Evolutionary conservation across 2,329 filamentous ascomycete species (phyloP).

Genomic region (Apiospora kogelbergensis): DNA sequence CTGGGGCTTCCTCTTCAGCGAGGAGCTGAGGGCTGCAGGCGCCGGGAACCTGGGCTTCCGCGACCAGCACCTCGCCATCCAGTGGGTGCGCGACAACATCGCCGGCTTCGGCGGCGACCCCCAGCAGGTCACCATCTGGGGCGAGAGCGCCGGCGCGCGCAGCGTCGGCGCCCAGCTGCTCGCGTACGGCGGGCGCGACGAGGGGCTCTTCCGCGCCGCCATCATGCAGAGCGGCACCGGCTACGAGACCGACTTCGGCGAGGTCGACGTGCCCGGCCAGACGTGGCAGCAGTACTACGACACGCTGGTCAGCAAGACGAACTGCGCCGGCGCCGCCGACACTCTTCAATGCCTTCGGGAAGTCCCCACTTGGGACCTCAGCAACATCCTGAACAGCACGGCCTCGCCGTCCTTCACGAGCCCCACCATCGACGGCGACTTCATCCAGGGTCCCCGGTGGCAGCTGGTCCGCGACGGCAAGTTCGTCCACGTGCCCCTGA

Average conservation of each 20-base stretch:
- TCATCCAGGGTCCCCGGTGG: constrained; percentile 4
- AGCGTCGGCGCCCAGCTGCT: constrained; percentile 31
- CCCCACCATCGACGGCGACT: constrained; percentile 3
- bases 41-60: constrained; percentile 53
- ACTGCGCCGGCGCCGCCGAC: constrained; percentile 5
- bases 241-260: constrained; percentile 6
- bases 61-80: constrained; percentile 49
- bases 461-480: constrained; percentile 7
- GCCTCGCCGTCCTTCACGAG: not conserved
- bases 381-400: constrained; percentile 8
- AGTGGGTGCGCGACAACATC: constrained; percentile 54
- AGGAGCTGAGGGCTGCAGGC: constrained; percentile 46
- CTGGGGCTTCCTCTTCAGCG: constrained; percentile 50
- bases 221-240: constrained; percentile 25
- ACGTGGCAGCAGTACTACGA: not conserved
- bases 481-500: constrained; percentile 3
- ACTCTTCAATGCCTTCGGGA: not conserved
- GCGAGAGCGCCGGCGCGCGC: constrained; percentile 48
- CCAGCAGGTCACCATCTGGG: constrained; percentile 50
- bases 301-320: not conserved
- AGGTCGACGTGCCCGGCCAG: not conserved
- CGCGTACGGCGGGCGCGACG: constrained; percentile 42
- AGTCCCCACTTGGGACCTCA: constrained; percentile 3
- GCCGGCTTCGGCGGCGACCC: constrained; percentile 52
- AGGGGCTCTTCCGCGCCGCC: constrained; percentile 45